phyloP scores from a whole-genome alignment of 2,329 filamentous ascomycete species.

The Colletotrichum sp. region DNA sequence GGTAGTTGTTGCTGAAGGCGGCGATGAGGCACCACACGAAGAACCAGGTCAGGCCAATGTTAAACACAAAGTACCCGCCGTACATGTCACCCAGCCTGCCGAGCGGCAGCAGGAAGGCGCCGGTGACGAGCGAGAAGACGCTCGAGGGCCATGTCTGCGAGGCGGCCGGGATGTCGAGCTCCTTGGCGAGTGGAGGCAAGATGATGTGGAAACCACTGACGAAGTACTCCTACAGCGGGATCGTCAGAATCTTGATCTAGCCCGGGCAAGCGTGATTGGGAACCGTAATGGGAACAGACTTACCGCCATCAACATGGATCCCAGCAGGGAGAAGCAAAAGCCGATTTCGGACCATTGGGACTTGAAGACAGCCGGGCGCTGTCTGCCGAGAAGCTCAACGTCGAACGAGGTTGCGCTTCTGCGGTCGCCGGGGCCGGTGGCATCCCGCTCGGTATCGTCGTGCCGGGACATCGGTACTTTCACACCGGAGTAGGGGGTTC shows the following conservation, averaged over 20 bases:
- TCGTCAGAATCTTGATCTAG: neutral
- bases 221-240: slow-evolving; percentile 65
- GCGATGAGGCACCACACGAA: slow-evolving; percentile 71
- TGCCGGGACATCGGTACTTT: neutral
- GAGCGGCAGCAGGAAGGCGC: slow-evolving; percentile 65
- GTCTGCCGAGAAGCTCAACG: slow-evolving; percentile 66
- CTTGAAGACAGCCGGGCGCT: slow-evolving; percentile 62
- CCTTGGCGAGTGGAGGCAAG: slow-evolving; percentile 66
- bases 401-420: slow-evolving; percentile 26
- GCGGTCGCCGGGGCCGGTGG: neutral
- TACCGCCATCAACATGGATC: slow-evolving; percentile 66
- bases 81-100: slow-evolving; percentile 68
- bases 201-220: slow-evolving; percentile 80
- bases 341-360: slow-evolving; percentile 60
- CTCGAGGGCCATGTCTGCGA: slow-evolving; percentile 69
- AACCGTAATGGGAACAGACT: slow-evolving; percentile 7
- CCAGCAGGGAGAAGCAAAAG: slow-evolving; percentile 67
- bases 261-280: neutral
- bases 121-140: slow-evolving; percentile 64
- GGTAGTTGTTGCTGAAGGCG: slow-evolving; percentile 70
- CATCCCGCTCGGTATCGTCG: slow-evolving; percentile 15
- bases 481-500: neutral
- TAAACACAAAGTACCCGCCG: slow-evolving; percentile 66
- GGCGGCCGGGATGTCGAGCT: slow-evolving; percentile 67
- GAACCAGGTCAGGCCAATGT: slow-evolving; percentile 68